Evolutionary conservation across 2,329 filamentous ascomycete species (phyloP).

Genomic region (Cylindrodendrum hubeiense): DNA sequence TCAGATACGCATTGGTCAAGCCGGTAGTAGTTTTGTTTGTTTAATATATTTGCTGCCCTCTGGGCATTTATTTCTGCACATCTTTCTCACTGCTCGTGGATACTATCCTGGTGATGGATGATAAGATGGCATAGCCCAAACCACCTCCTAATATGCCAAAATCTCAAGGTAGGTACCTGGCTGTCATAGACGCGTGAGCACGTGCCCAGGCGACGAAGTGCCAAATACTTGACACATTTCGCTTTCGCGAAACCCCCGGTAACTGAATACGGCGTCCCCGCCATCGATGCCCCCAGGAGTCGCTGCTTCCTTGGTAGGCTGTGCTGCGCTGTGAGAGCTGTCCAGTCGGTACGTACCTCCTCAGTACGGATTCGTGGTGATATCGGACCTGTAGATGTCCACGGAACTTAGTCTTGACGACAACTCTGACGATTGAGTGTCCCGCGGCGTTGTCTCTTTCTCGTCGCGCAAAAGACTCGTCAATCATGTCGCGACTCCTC

Average conservation of each 20-base stretch:
- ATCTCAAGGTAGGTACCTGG: no score
- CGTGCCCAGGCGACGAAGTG: conserved; percentile 7
- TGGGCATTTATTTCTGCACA: neutral
- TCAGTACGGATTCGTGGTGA: conserved; percentile 14
- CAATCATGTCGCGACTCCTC: conserved; percentile 65
- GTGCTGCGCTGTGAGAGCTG: conserved; percentile 24
- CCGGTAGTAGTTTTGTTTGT: neutral
- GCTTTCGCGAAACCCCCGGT: conserved; percentile 1
- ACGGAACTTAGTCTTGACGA: conserved; percentile 30
- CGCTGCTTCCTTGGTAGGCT: neutral
- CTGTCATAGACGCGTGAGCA: conserved; percentile 13
- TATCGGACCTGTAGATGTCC: conserved; percentile 15
- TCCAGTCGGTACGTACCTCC: conserved; percentile 38
- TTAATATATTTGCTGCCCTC: neutral
- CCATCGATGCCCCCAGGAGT: neutral
- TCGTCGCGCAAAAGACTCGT: conserved; percentile 23
- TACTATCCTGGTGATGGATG: neutral
- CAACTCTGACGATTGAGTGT: conserved; percentile 26
- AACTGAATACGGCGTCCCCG: conserved; percentile 1
- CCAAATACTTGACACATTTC: conserved; percentile 1
- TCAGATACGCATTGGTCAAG: neutral
- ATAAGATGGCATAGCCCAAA: neutral
- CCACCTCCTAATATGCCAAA: no score
- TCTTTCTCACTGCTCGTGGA: neutral
- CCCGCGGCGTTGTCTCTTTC: neutral